phyloP scores from a whole-genome alignment of 2,329 filamentous ascomycete genomes.

The Coniochaeta prunicola region DNA sequence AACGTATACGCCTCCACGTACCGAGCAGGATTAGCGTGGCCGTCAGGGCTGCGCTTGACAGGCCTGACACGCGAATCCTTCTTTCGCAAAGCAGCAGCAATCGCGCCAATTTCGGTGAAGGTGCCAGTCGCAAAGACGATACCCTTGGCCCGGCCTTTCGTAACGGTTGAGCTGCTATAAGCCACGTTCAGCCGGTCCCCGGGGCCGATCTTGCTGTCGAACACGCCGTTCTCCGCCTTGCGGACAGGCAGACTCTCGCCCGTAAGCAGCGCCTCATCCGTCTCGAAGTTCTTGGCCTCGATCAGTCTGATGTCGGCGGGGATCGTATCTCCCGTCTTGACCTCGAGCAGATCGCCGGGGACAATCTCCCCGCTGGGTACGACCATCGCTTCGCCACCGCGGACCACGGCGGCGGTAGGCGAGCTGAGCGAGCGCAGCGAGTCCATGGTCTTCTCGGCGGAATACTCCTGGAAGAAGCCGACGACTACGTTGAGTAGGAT shows the following conservation, averaged over 20 bases:
- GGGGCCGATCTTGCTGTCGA: constrained; percentile 43
- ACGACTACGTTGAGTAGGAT: constrained; percentile 45
- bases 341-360: constrained; percentile 49
- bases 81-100: constrained; percentile 52
- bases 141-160: constrained; percentile 52
- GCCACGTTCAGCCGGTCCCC: constrained; percentile 56
- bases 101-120: constrained; percentile 56
- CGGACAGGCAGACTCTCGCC: constrained; percentile 54
- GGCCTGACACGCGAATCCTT: constrained; percentile 43
- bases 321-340: constrained; percentile 38
- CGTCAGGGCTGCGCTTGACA: constrained; percentile 44
- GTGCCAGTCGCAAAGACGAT: constrained; percentile 54
- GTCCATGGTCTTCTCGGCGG: constrained; percentile 46
- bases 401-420: constrained; percentile 40
- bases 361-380: constrained; percentile 48
- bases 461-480: constrained; percentile 46
- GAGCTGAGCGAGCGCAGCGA: constrained; percentile 40
- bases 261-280: constrained; percentile 55
- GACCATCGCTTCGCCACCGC: constrained; percentile 37
- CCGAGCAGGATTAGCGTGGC: constrained; percentile 43
- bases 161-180: constrained; percentile 55
- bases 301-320: constrained; percentile 32
- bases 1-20: constrained; percentile 37
- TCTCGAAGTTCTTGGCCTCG: constrained; percentile 47
- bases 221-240: constrained; percentile 42